Evolutionary conservation across 2,329 filamentous ascomycete species (phyloP).

Genomic region (Arthrobotrys iridis): DNA sequence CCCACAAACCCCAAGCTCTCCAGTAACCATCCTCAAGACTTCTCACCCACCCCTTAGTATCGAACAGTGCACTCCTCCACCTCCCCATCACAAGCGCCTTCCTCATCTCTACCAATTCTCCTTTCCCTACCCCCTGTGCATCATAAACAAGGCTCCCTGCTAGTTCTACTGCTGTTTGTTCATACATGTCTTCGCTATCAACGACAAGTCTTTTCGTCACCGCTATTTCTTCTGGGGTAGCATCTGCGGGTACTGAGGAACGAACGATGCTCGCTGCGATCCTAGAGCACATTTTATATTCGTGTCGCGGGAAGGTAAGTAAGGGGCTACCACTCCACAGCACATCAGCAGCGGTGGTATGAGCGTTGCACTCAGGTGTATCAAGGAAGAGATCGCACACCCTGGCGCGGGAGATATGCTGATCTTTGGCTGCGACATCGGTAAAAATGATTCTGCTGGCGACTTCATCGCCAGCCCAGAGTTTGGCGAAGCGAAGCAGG

Average conservation of each 20-base stretch:
- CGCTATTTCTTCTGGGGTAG: slow-evolving; percentile 72
- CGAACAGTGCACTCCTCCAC: slow-evolving; percentile 87
- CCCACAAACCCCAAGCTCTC: slow-evolving; percentile 89
- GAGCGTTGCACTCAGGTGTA: slow-evolving; percentile 96
- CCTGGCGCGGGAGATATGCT: slow-evolving; percentile 90
- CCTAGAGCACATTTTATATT: slow-evolving; percentile 98
- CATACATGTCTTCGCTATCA: slow-evolving; percentile 77
- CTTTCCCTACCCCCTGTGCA: slow-evolving; percentile 67
- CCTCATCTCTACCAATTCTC: slow-evolving; percentile 80
- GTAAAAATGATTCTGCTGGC: slow-evolving; percentile 91
- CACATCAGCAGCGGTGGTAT: slow-evolving; percentile 95
- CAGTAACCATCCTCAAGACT: slow-evolving; percentile 91
- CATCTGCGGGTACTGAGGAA: slow-evolving; percentile 79
- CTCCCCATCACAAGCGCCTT: slow-evolving; percentile 83
- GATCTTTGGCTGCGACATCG: slow-evolving; percentile 92
- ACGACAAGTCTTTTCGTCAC: slow-evolving; percentile 78
- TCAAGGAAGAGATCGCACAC: slow-evolving; percentile 96
- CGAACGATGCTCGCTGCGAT: slow-evolving; percentile 96
- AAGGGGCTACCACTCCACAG: slow-evolving; percentile 96
- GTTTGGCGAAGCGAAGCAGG: slow-evolving; percentile 78
- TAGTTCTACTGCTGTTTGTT: slow-evolving; percentile 76
- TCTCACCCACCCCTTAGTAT: slow-evolving; percentile 88
- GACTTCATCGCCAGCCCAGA: slow-evolving; percentile 86
- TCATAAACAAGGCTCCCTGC: slow-evolving; percentile 72
- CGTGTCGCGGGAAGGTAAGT: slow-evolving; percentile 86